Evolutionary conservation across 2,329 filamentous ascomycete species (phyloP).

Genomic region (Pseudomassariella vexata): DNA sequence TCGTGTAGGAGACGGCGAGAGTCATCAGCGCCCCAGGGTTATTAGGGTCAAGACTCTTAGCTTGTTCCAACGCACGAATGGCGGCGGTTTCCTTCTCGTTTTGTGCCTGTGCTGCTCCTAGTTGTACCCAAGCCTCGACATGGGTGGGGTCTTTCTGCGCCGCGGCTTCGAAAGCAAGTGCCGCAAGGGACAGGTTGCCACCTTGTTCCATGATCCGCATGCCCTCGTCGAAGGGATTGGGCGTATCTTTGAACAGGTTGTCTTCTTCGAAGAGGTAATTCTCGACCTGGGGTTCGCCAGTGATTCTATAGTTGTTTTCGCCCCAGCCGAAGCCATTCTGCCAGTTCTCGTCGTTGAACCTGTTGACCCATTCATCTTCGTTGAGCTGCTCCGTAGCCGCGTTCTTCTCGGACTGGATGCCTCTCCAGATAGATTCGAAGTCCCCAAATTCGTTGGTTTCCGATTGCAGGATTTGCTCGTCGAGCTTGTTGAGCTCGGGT

Average conservation of each 20-base stretch:
- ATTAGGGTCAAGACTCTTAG: slow-evolving; percentile 78
- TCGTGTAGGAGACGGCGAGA: slow-evolving; percentile 92
- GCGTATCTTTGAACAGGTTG: slow-evolving; percentile 77
- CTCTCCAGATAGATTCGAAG: slow-evolving; percentile 85
- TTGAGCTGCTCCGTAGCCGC: slow-evolving; percentile 64
- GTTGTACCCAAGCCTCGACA: slow-evolving; percentile 86
- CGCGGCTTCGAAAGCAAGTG: slow-evolving; percentile 91
- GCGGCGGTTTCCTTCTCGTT: slow-evolving; percentile 98
- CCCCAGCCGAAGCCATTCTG: slow-evolving; percentile 62
- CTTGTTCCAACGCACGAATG: slow-evolving; percentile 88
- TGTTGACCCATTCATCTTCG: slow-evolving; percentile 54
- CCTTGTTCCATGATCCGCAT: slow-evolving; percentile 89
- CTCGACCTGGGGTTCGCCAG: slow-evolving; percentile 70
- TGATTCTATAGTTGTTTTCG: slow-evolving; percentile 30
- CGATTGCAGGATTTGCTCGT: slow-evolving; percentile 56
- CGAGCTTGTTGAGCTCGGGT: slow-evolving; percentile 81
- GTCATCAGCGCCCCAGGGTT: slow-evolving; percentile 92
- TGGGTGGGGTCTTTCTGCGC: slow-evolving; percentile 85
- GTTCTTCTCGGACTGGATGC: slow-evolving; percentile 71
- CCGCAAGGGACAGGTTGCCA: slow-evolving; percentile 88
- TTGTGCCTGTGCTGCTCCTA: slow-evolving; percentile 90
- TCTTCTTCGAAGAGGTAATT: slow-evolving; percentile 94
- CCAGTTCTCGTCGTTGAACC: slow-evolving; percentile 78
- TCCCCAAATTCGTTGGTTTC: slow-evolving; percentile 75
- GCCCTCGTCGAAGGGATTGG: slow-evolving; percentile 87